phyloP scores from a whole-genome alignment of 2,329 filamentous ascomycete species.

The Sphaerostilbella broomeana region DNA sequence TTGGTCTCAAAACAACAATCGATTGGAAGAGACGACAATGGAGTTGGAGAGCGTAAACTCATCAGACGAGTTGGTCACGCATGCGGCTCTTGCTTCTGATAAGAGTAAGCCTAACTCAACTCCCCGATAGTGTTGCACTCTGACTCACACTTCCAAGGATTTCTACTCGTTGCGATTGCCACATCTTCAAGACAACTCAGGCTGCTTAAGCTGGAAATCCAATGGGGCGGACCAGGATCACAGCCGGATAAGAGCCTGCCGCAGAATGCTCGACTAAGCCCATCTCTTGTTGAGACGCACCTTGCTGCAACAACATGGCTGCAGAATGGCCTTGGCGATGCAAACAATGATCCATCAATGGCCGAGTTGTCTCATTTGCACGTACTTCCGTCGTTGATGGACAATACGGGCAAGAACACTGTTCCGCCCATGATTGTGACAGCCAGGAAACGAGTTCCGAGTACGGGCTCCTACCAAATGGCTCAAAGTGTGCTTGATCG shows the following conservation, averaged over 20 bases:
- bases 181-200: conserved; percentile 67
- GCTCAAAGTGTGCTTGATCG: conserved; percentile 69
- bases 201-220: conserved; percentile 64
- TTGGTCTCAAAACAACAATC: conserved; percentile 67
- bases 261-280: conserved; percentile 41
- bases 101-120: conserved; percentile 47
- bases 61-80: conserved; percentile 70
- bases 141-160: conserved; percentile 31
- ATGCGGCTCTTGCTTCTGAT: conserved; percentile 69
- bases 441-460: conserved; percentile 58
- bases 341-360: conserved; percentile 44
- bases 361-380: conserved; percentile 67
- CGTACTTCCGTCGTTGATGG: conserved; percentile 60
- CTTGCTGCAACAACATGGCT: conserved; percentile 54
- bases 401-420: conserved; percentile 50
- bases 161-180: conserved; percentile 58
- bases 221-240: conserved; percentile 56
- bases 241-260: conserved; percentile 50
- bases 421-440: conserved; percentile 60
- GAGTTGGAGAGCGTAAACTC: conserved; percentile 68
- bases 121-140: neutral
- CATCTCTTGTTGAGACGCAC: conserved; percentile 48
- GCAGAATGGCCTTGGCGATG: conserved; percentile 38
- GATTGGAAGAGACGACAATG: conserved; percentile 64
- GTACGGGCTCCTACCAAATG: conserved; percentile 52